Evolutionary conservation across 331 rosid genomes (phyloP).

Genomic region (Erythrophleum ivorense): DNA sequence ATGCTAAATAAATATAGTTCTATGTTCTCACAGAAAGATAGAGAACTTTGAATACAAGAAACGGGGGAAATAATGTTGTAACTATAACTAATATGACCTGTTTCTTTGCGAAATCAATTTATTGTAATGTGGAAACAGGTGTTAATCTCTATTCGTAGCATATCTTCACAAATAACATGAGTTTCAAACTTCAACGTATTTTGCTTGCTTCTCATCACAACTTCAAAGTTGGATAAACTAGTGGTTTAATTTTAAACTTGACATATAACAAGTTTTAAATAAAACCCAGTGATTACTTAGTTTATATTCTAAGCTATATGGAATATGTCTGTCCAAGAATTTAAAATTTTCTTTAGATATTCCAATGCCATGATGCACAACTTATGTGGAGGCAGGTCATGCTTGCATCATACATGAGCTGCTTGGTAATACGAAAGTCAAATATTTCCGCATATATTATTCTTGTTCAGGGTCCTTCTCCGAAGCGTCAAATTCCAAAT

Average conservation of each 20-base stretch:
- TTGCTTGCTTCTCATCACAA: no score
- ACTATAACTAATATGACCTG: neutral
- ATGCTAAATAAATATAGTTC: neutral
- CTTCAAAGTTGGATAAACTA: neutral
- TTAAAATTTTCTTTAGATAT: no score
- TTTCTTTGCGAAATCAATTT: no score
- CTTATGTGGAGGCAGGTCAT: neutral
- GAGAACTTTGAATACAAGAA: neutral
- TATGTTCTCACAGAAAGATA: neutral
- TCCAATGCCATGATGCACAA: no score
- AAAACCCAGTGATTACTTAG: no score
- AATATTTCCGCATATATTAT: neutral
- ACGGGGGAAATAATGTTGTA: neutral
- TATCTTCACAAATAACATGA: neutral
- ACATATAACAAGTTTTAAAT: no score
- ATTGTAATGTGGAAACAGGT: neutral
- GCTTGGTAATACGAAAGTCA: neutral
- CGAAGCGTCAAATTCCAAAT: neutral
- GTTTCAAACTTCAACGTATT: no score
- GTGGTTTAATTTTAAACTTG: neutral
- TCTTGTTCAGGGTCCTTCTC: neutral
- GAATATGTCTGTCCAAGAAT: no score
- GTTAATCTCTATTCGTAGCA: neutral
- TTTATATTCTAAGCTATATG: no score
- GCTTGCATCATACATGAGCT: conserved; percentile 21